Base-by-base conservation (phyloP, 2,329 filamentous ascomycete species). In the Rhinocladiella similis region DNA sequence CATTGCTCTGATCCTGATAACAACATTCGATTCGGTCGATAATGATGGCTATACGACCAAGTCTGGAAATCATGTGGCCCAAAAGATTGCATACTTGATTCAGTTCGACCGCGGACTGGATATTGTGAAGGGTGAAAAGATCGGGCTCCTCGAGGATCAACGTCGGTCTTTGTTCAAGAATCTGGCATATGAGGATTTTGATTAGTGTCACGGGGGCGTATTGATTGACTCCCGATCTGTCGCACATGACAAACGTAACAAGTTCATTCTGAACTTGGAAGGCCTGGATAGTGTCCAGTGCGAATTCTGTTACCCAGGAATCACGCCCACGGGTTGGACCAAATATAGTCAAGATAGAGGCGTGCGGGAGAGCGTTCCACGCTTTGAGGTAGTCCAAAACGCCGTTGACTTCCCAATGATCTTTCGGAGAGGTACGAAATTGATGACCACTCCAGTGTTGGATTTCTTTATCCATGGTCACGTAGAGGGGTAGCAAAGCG, bases 371-470 rank as follows among this genome's bases (percentile, higher is more conserved):
- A 14, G 9, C 13, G 14, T 35, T 27, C 50, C 50, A 53, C 19
- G 14, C 50, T 43, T 47, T 9, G 18, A 53, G 50, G 52, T 54
- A 49, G 13, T 54, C 52, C 46, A 54, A 51, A 14, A 54, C 39
- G 18, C 52, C 52, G 46, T 54, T 54, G 12, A 49, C 46, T 33
- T 54, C 52, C 52, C 52, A 54, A 33, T 54, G 52, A 35, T 54
- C 52, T 29, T 50, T 54, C n/a, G 46, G 45, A 16, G 52, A 54
- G 14, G 39, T 22, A 19, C 52, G 43, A 29, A 50, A 54, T 14
- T 50, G n/a, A 20, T 47, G 52, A 25, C 13, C 13, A 18, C 51
- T 22, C 45, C 48, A 51, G 41, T 22, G 19, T 41, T 41, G n/a
- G 41, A 35, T 53, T 53, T 42, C 29, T 53, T 29, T n/a, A 22